Base-by-base conservation (phyloP, 23 red algal species). In the Cyanidiococcus yangmingshanensis region DNA sequence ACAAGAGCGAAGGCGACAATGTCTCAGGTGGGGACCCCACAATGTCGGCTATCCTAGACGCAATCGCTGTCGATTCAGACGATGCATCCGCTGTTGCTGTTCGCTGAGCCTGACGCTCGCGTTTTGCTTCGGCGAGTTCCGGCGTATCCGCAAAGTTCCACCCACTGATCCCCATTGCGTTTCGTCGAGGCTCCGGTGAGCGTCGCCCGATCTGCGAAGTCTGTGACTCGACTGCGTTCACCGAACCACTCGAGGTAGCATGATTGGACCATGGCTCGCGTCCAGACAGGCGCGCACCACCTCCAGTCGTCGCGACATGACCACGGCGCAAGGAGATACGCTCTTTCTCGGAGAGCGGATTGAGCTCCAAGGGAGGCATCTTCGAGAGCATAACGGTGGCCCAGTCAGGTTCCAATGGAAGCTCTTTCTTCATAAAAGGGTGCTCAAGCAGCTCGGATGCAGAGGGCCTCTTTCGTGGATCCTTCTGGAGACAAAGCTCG, bases 391-490 rank as follows among this genome's bases (percentile, higher is more conserved):
- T 71, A 29, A 27, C 27, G 63, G 21, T 29, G 7, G 32, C 63
- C n/a, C 21, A 25, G 63, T 29, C 21, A 25, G 15, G 7, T 32
- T 71, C 63, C n/a, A 71, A 32, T 35, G n/a, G 63, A 32, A 25
- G 63, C 63, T 32, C 63, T 29, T 12, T 32, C 63, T 35, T 68
- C 76, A 98, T 91, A 57, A 89, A 74, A 16, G 40, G 63, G 67
- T 91, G 94, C 63, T 80, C 77, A 37, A 98, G 83, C 30, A 98
- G 82, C 54, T 89, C 82, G 25, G 76, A 77, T n/a, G 86, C 85
- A 1, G 86, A 83, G 0, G 88, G 88, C 29, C 94, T 75, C 54
- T 86, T 75, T 50, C 45, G 75, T 7, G 87, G 94, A 38, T 98
- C 94, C 39, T 91, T 98, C 24, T 84, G 80, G 0, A 98, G 82